A percentile compares a stretch with the other conserved stretches of the same genome.
Evolutionary conservation across 495 filamentous ascomycete species (phyloP).

Genomic region (Neurospora sp.): DNA sequence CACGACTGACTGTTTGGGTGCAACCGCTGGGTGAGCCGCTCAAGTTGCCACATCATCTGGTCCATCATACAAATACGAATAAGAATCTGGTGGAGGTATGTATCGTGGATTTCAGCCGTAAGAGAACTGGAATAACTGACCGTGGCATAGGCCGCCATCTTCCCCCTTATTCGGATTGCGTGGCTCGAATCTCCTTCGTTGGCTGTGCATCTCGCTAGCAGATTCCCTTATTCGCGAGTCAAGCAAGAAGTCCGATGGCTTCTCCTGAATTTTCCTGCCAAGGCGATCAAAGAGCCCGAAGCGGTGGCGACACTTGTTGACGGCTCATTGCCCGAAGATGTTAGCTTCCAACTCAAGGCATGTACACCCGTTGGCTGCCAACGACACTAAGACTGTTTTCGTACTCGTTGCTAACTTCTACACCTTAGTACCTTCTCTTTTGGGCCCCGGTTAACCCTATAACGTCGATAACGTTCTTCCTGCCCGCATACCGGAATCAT

Average conservation of each 20-base stretch:
- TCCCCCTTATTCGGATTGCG: slow-evolving; percentile 61
- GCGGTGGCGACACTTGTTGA: slow-evolving; percentile 76
- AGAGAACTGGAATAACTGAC: neutral
- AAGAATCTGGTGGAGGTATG: slow-evolving; percentile 40
- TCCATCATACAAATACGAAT: slow-evolving; percentile 26
- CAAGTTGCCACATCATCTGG: slow-evolving; percentile 7
- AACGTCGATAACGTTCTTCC: slow-evolving; percentile 83
- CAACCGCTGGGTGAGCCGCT: slow-evolving; percentile 62
- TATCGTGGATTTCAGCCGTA: neutral
- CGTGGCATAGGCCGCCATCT: slow-evolving; percentile 35
- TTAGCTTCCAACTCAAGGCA: slow-evolving; percentile 78
- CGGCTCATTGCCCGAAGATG: slow-evolving; percentile 60
- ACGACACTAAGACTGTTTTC: neutral
- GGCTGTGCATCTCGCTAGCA: slow-evolving; percentile 67
- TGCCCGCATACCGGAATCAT: slow-evolving; percentile 88
- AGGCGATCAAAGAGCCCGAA: slow-evolving; percentile 66
- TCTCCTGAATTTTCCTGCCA: slow-evolving; percentile 71
- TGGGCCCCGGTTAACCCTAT: slow-evolving; percentile 93
- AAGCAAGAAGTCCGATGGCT: slow-evolving; percentile 65
- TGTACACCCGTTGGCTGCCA: slow-evolving; percentile 1
- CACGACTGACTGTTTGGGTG: slow-evolving; percentile 80
- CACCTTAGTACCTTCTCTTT: slow-evolving; percentile 71
- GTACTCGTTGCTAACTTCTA: slow-evolving; percentile 24
- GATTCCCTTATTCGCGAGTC: slow-evolving; percentile 68
- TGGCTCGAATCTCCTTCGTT: slow-evolving; percentile 77